phyloP scores from a whole-genome alignment of 768 basidiomycete genomes.

The Suillus plorans region DNA sequence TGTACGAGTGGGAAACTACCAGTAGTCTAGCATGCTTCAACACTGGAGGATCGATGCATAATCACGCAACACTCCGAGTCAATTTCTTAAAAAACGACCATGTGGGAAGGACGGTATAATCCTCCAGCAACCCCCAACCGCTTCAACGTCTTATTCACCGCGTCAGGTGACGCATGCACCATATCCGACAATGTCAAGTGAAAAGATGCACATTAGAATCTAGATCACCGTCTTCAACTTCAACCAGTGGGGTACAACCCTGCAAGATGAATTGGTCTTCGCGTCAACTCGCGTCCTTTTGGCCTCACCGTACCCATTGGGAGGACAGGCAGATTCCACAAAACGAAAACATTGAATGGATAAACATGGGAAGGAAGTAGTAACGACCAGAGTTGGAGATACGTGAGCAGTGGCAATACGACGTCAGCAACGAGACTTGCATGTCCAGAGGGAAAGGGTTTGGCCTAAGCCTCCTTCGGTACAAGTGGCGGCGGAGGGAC shows the following conservation, averaged over 20 bases:
- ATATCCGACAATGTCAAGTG: neutral
- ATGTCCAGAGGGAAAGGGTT: neutral
- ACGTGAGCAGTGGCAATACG: neutral
- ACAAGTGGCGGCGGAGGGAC: neutral
- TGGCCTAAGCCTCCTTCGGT: neutral
- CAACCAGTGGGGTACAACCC: neutral
- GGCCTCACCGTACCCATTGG: neutral
- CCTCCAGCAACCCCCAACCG: conserved; percentile 39
- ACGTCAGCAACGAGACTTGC: neutral
- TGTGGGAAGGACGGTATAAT: neutral
- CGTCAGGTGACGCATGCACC: neutral
- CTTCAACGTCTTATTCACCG: neutral
- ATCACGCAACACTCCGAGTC: too few species aligned
- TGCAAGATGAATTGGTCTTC: neutral
- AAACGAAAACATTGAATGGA: neutral
- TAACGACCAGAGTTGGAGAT: neutral
- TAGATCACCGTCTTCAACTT: neutral
- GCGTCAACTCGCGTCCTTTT: neutral
- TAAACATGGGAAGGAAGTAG: neutral
- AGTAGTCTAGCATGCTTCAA: too few species aligned
- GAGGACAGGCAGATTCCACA: neutral
- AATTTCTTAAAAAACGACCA: neutral
- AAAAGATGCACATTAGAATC: neutral
- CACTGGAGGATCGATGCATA: too few species aligned
- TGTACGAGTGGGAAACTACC: too few species aligned